phyloP scores from a whole-genome alignment of 2,329 filamentous ascomycete genomes.

The Sclerotinia glacialis region DNA sequence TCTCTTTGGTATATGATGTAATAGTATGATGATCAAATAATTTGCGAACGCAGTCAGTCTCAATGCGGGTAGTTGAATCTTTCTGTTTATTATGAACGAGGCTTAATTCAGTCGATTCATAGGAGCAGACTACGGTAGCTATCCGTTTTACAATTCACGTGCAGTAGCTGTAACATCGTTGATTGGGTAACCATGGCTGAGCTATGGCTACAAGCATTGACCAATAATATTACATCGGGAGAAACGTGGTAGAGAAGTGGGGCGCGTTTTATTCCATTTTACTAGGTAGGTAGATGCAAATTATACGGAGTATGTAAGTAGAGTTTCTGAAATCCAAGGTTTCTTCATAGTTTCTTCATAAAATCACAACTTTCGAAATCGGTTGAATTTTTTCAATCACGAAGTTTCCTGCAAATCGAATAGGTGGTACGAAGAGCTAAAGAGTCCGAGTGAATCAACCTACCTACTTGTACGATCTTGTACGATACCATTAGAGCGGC shows the following conservation, averaged over 20 bases:
- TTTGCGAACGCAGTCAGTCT: not conserved
- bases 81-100: conserved; percentile 3
- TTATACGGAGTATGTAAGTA: not conserved
- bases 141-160: conserved; percentile 3
- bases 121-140: not conserved
- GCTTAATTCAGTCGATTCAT: not conserved
- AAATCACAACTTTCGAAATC: not conserved
- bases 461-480: not conserved
- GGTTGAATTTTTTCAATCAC: not conserved
- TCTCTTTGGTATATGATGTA: conserved; percentile 14
- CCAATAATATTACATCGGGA: not conserved
- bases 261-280: not conserved
- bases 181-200: conserved; percentile 6
- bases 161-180: not conserved
- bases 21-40: not conserved
- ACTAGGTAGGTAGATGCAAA: not conserved
- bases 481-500: not conserved
- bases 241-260: conserved; percentile 15
- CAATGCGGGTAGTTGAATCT: not conserved
- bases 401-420: not conserved
- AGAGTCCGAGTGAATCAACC: not conserved
- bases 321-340: not conserved
- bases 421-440: not conserved
- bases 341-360: conserved; percentile 3
- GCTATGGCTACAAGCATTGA: not conserved